Evolutionary conservation across 2,329 filamentous ascomycete genomes (phyloP), one percentile per base, ranked within the genome.

Genomic region (Sclerotinia minor): DNA sequence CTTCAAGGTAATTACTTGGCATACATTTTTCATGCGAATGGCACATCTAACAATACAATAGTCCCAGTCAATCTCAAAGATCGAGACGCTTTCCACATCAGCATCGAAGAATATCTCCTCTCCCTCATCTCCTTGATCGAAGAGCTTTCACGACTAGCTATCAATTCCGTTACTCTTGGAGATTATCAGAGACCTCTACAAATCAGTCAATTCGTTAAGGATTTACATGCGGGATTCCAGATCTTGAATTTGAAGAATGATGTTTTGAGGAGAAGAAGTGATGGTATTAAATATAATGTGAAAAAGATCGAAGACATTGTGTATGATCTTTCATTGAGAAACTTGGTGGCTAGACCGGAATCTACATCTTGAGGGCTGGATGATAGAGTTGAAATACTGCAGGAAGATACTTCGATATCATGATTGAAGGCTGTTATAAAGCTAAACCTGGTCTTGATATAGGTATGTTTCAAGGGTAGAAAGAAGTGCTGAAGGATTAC

Each of bases 271-370:
- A 92, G 93, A 81, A 86, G 92, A 70, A 92, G 92, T 67, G 95
- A 99, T 80, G 91, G 90, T 6, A 91, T 99, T 79, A 99, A 99
- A 83, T 99, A 99, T 78, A 90, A 91, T 75, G 92, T 99, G 76
- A 99, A 98, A 84, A 94, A 96, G 78, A 92, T 97, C 17, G 95
- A 99, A 82, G 95, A 98, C 77, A 93, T 99, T 17, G 94, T 98
- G 63, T 99, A 99, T 77, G 95, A 99, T 78, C 81, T 99, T 67
- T 94, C 92, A 32, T 81, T 99, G 76, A 86, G 95, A 69, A 94
- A 95, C 63, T 79, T 98, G 76, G 84, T 96, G 60, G 87, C 89
- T 49, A 76, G 72, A 50, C 65, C 72, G 35, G 70, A 61, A 24
- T 69, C 17, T 29, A 35, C 49, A 44, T 52, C 50, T 61, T 55